A percentile compares a stretch with the other conserved stretches of the same genome.
phyloP scores from a whole-genome alignment of 805 yeast genomes.

The Ogataea pini region DNA sequence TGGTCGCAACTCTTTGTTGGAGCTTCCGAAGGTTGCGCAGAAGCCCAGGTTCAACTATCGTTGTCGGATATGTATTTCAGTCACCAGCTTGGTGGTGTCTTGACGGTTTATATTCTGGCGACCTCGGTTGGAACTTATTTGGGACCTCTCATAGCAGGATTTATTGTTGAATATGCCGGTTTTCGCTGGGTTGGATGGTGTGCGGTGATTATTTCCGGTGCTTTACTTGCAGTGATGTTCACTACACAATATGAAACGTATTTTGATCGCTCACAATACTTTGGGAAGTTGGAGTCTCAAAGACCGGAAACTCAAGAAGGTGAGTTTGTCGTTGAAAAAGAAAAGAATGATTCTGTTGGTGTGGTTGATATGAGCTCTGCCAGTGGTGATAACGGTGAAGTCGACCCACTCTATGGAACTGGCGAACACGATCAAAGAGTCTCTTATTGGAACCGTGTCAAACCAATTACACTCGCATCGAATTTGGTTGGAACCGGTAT shows the following conservation, averaged over 20 bases:
- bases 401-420: slow-evolving; percentile 25
- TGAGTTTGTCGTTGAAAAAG: slow-evolving; percentile 6
- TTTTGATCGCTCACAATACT: slow-evolving; percentile 54
- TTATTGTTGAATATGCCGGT: slow-evolving; percentile 56
- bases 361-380: not conserved
- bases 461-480: slow-evolving; percentile 55
- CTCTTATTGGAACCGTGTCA: slow-evolving; percentile 48
- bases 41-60: slow-evolving; percentile 68
- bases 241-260: slow-evolving; percentile 72
- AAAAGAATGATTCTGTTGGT: slow-evolving; percentile 1
- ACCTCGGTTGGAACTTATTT: slow-evolving; percentile 76
- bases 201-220: slow-evolving; percentile 66
- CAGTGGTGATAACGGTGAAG: not conserved
- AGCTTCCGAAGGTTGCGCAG: slow-evolving; percentile 76
- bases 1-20: slow-evolving; percentile 83
- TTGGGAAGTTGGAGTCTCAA: slow-evolving; percentile 36
- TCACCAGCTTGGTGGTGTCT: slow-evolving; percentile 71
- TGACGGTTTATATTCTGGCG: slow-evolving; percentile 73
- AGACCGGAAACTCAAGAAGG: not conserved
- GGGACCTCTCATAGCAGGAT: slow-evolving; percentile 81
- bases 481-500: slow-evolving; percentile 64
- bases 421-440: slow-evolving; percentile 44
- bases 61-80: slow-evolving; percentile 73
- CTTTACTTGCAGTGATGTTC: slow-evolving; percentile 50
- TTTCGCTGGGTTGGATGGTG: slow-evolving; percentile 81